Conservation (phyloP, 108 stramenopile species). For the Cyclotella sp. region DNA sequence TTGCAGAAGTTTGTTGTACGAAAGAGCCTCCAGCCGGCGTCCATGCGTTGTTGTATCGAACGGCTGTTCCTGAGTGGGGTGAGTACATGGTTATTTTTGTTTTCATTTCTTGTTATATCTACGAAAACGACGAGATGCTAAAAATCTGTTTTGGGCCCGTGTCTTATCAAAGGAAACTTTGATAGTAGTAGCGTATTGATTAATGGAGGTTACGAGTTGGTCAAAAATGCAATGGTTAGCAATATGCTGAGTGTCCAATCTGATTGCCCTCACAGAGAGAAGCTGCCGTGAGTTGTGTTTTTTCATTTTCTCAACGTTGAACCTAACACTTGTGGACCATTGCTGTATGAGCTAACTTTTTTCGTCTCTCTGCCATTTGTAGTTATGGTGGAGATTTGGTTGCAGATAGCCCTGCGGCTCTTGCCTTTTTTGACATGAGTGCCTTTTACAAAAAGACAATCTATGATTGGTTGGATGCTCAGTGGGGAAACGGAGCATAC, state of each 20-base stretch:
- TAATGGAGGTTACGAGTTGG: conserved; percentile 46
- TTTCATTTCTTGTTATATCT: not conserved
- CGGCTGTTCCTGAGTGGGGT: conserved; percentile 45
- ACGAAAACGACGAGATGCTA: not conserved
- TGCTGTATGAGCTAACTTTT: not conserved
- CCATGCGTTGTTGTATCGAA: conserved; percentile 37
- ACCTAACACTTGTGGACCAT: not conserved
- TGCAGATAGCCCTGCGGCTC: conserved; percentile 41
- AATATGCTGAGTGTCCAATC: conserved; percentile 62
- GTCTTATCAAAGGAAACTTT: conserved; percentile 17
- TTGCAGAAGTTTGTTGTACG: conserved; percentile 49
- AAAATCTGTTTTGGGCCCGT: not conserved
- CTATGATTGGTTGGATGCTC: conserved; percentile 51
- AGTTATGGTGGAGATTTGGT: conserved; percentile 53
- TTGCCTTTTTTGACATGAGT: conserved; percentile 52
- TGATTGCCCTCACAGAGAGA: conserved; percentile 65
- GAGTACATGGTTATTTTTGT: not conserved
- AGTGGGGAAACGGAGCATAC: conserved; percentile 55
- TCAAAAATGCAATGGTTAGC: conserved; percentile 41
- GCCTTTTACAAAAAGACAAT: conserved; percentile 57
- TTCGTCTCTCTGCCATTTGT: not conserved
- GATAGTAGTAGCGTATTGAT: conserved; percentile 37
- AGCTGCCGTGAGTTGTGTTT: conserved; percentile 28
- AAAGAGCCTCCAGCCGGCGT: conserved; percentile 25
- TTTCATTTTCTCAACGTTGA: not conserved